Base-by-base conservation (phyloP, 1,284 basidiomycete species). In the Porodaedalea pini region DNA sequence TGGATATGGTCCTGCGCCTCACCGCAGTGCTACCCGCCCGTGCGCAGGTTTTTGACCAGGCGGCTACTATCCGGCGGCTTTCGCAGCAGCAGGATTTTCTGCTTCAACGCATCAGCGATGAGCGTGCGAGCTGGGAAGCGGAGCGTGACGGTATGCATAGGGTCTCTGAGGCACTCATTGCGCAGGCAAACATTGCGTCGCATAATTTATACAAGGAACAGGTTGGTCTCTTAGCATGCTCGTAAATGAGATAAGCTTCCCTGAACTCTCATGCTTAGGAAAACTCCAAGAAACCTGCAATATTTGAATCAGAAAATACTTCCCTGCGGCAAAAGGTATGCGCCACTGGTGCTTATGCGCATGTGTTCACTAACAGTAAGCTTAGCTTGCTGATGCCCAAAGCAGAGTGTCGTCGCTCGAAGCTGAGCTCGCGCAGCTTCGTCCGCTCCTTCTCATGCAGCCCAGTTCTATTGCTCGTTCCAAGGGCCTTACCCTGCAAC, bases 121-220 rank as follows among this genome's bases (percentile, higher is more conserved):
- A 86, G 53, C 74, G 74, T n/a, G 72, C 72, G 6, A 73, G 78
- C 39, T 86, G 82, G 82, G 70, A 78, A 34, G 76, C 79, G 0
- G 85, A 87, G 65, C 75, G 77, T 61, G 79, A 80, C 5, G 73
- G 76, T 3, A 88, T 83, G 80, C 76, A 75, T 11, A 74, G 85
- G 54, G 79, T 78, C 58, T 78, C 81, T 0, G 86, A 88, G 59
- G 85, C 83, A 4, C 72, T 89, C 40, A 73, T 85, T 54, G 67
- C 71, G 1, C 79, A 79, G 15, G 85, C 86, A 54, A 85, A 83
- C 56, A 77, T 75, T 56, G 64, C 69, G 17, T 73, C 85, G 25
- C 78, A 45, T 29, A 56, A 44, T 39, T 31, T 51, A n/a, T 59
- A 59, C 36, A 59, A 79, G 34, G 77, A 80, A 56, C 82, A 80